phyloP scores from a whole-genome alignment of 768 basidiomycete genomes.

The Calocybe indica region DNA sequence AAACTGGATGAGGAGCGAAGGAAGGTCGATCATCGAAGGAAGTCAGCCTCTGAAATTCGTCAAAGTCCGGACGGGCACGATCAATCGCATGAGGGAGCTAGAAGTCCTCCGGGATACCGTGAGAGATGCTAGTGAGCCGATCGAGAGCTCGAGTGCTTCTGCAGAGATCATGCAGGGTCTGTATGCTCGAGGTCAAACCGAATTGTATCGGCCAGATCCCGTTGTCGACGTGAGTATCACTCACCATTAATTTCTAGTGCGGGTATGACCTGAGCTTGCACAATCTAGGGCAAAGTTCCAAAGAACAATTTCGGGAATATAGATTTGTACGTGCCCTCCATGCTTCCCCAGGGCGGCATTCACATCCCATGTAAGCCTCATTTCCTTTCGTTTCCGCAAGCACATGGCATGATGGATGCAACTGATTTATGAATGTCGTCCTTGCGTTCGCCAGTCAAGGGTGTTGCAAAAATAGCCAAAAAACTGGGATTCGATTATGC shows the following conservation, averaged over 20 bases:
- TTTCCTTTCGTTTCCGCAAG: background rate
- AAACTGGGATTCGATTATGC: conserved; percentile 86
- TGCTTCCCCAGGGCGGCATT: conserved; percentile 84
- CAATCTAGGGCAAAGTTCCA: conserved; percentile 76
- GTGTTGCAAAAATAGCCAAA: conserved; percentile 83
- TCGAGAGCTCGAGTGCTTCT: conserved; percentile 14
- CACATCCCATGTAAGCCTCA: conserved; percentile 82
- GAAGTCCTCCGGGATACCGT: conserved; percentile 39
- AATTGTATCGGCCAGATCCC: conserved; percentile 71
- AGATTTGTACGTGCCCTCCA: conserved; percentile 90
- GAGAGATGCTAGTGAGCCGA: conserved; percentile 30
- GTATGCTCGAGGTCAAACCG: conserved; percentile 83
- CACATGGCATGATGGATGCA: background rate
- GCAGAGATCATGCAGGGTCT: conserved; percentile 78
- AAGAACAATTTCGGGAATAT: conserved; percentile 98
- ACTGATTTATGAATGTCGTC: background rate
- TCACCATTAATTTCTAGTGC: conserved; percentile 1
- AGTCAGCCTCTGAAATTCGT: conserved; percentile 87
- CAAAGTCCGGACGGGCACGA: conserved; percentile 78
- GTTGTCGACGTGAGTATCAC: conserved; percentile 67
- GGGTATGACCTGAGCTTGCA: too few relatives aligned
- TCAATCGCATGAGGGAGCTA: conserved; percentile 67
- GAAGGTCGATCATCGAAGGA: conserved; percentile 64
- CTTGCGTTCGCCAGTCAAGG: conserved; percentile 52
- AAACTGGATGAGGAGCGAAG: conserved; percentile 87